Base-by-base conservation (phyloP, 2,329 filamentous ascomycete species). In the Ophiostoma ulmi region DNA sequence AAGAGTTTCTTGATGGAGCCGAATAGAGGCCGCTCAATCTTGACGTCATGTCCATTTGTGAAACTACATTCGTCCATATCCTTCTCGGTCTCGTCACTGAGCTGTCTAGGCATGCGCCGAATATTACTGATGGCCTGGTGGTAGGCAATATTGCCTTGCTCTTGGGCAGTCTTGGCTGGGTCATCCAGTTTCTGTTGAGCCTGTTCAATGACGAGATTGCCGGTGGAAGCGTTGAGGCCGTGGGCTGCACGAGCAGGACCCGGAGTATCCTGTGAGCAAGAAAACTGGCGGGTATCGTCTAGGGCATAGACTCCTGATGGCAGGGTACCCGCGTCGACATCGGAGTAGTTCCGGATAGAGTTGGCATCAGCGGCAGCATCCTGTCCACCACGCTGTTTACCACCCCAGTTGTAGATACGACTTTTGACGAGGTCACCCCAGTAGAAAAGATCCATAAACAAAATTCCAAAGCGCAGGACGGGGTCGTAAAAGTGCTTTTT, bases 1-100 rank as follows among this genome's bases (percentile, higher is more conserved):
- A 63, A 63, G 11, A 35, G 22, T 36, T 7, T 63, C 58, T 63
- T 63, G 58, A 63, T 14, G 26, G 26, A 63, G 58, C 58, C 58
- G 11, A 63, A 5, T 3, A 63, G 26, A 14, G 58, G 22, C 58
- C 10, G 26, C 58, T 26, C 13, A 35, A 13, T 26, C 14, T 35
- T 61, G 55, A 17, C 3, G 17, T 7, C 6, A 20, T 48, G 3
- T 26, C 58, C 14, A 17, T 26, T 35, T 11, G 7, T 35, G 10
- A 13, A 31, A 10, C 35, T 5, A 3, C 26, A 3, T 13, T 14
- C 26, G 58, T 35, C 26, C 6, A 35, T 26, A 13, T 4, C 11
- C 10, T 26, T 58, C 2, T 5, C 26, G 0, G 58, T 26, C 26
- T 31, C n/a, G 26, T 63, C 26, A 17, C 4, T 26, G n/a, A 8